Evolutionary conservation across 306 rosid species (phyloP).

Genomic region (Cotoneaster glaucophyllus): DNA sequence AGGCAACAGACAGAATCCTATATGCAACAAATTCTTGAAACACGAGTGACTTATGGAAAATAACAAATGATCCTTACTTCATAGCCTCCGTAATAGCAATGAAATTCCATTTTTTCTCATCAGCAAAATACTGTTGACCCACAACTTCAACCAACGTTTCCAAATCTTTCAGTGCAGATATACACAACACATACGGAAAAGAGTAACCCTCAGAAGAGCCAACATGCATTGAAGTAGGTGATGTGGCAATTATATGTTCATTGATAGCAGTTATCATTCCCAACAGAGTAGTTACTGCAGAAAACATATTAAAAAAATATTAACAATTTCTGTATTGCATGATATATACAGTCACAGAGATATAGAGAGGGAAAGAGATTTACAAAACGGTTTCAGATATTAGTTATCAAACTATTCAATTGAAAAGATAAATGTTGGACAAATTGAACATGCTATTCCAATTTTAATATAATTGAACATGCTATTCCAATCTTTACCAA

Average conservation of each 20-base stretch:
- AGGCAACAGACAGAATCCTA: conserved; percentile 1
- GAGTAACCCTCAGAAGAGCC: conserved; percentile 42
- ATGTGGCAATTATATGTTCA: conserved; percentile 69
- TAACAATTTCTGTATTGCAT: background rate
- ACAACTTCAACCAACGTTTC: conserved; percentile 89
- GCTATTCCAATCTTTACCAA: conserved; percentile 78
- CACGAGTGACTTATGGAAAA: conserved; percentile 9
- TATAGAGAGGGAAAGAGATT: background rate
- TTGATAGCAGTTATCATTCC: conserved; percentile 88
- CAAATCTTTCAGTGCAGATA: conserved; percentile 86
- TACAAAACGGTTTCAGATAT: background rate
- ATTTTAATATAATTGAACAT: background rate
- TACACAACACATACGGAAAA: conserved; percentile 75
- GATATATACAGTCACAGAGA: background rate
- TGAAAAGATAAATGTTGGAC: background rate
- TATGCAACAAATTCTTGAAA: conserved; percentile 6
- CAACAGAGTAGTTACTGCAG: conserved; percentile 71
- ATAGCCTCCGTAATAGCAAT: conserved; percentile 76
- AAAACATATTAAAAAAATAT: conserved; percentile 10
- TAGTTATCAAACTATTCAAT: background rate
- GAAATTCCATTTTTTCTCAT: conserved; percentile 88
- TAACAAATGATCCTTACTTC: conserved; percentile 54
- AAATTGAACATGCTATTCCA: background rate
- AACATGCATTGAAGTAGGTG: conserved; percentile 35
- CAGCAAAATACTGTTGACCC: conserved; percentile 80